phyloP scores from a whole-genome alignment of 106 monocot species.

The Platanthera zijinensis region DNA sequence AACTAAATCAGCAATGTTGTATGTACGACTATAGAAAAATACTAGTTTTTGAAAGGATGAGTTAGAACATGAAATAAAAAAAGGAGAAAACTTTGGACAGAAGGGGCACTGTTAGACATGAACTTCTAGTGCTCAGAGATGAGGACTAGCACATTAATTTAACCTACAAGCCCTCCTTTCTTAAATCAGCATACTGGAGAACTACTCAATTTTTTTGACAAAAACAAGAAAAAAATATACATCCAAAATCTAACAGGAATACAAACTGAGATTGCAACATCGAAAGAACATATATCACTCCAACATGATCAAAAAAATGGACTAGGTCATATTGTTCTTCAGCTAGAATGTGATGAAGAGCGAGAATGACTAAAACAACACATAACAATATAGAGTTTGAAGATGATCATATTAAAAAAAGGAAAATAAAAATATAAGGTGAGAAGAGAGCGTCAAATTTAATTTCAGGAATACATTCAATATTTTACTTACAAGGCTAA shows the following conservation, averaged over 20 bases:
- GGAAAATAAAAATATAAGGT: background rate
- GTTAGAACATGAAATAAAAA: background rate
- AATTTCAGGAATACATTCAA: background rate
- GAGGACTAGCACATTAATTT: background rate
- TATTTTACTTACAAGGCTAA: background rate
- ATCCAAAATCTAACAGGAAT: background rate
- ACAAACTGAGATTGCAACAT: background rate
- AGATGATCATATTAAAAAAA: background rate
- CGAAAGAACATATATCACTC: background rate
- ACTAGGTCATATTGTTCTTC: background rate
- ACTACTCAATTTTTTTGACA: background rate
- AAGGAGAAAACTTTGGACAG: background rate
- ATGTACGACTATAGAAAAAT: background rate
- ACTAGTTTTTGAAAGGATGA: background rate
- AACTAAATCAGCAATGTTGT: background rate
- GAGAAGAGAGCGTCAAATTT: background rate
- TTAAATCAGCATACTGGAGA: background rate
- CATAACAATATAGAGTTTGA: background rate
- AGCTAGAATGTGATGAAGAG: background rate
- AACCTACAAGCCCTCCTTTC: background rate
- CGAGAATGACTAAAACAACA: background rate
- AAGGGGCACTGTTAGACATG: background rate
- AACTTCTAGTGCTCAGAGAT: background rate
- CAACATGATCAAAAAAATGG: background rate
- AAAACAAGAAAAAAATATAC: background rate